Base-by-base conservation (phyloP, 2,329 filamentous ascomycete genomes). In the Pseudogymnoascus pannorum region DNA sequence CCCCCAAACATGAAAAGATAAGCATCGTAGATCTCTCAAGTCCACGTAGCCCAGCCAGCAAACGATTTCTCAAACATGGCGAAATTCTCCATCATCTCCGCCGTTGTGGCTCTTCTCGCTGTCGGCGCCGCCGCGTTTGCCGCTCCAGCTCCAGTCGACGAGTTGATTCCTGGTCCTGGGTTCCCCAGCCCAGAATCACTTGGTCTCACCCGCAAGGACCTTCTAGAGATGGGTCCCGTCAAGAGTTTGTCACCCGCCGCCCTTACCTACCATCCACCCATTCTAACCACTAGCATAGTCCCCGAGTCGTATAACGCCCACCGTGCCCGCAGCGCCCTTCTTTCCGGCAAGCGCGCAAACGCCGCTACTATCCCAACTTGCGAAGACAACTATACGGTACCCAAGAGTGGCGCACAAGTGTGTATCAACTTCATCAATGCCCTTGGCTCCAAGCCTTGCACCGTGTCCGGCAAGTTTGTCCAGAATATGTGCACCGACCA, bases 301-400 rank as follows among this genome's bases (percentile, higher is more conserved):
- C 44, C 44, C 44, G 44, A 51, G 44, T 51, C 44, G 5, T 51
- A 51, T 51, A 31, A 29, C 44, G 44, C 44, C 24, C 44, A 51
- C 44, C n/a, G n/a, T 3, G 18, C 22, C 24, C 44, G 44, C 24
- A 9, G 44, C 24, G 44, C 44, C 22, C 24, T 51, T 51, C 44
- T 51, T 14, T 51, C 44, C 24, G 44, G 44, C 24, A 51, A 51
- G 24, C 44, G 44, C 8, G 24, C 44, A 5, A 1, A 11, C 8
- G 24, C 14, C 9, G 44, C 44, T 29, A 18, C 24, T 29, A 51
- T 29, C 24, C 44, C 44, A 9, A 51, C 24, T 11, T 51, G 44
- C 24, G 44, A 51, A 29, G 24, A 51, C 24, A 51, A 51, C 24
- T 51, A 51, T n/a, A 16, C 9, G 7, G 4, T 51, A 11, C 44